Evolutionary conservation across 306 rosid species (phyloP), one percentile per base, ranked within the genome.

Genomic region (Chamaecrista fasciculata): DNA sequence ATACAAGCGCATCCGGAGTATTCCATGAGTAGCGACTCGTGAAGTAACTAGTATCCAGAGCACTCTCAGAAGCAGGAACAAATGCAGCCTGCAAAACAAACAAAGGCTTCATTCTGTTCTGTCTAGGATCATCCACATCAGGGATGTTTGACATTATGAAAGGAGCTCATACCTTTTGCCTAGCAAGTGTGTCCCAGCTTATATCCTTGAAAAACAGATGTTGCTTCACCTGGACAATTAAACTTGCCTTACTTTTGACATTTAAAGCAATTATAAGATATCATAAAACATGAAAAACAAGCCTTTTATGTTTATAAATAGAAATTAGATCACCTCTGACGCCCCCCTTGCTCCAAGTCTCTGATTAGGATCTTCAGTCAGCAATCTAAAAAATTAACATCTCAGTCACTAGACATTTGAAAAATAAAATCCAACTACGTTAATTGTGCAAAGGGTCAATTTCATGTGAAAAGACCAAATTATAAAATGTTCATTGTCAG

Each of bases 321-420:
- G 74, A 76, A 61, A 47, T 43, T 60, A 75, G 31, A 69, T 62
- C 69, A 94, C 99, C 99, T 94, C 97, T 4, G 95, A 82, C 36
- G 99, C 99, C 24, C 99, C 99, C 56, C 81, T 80, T n/a, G 96
- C 90, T 81, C 99, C 99, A 58, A 94, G 97, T 75, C 97, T 91
- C 75, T 84, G 95, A 81, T 85, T 67, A 78, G 99, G 99, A 80
- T 91, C 99, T 84, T 94, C 99, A 8, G 95, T 94, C 83, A 94
- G 57, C 69, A 94, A 81, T 63, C 99, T 94, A 83, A 52, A 86
- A 80, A 75, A 40, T 24, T 4, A 73, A 69, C 40, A 67, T 63
- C 47, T 62, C 86, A 83, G 74, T 67, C 47, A 59, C 46, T 57
- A 39, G 70, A 52, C 20, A 58, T 9, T 43, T 1, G 6, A 33